Base-by-base conservation (phyloP, 1,139 yeast genomes). In the Pichia sp. region DNA sequence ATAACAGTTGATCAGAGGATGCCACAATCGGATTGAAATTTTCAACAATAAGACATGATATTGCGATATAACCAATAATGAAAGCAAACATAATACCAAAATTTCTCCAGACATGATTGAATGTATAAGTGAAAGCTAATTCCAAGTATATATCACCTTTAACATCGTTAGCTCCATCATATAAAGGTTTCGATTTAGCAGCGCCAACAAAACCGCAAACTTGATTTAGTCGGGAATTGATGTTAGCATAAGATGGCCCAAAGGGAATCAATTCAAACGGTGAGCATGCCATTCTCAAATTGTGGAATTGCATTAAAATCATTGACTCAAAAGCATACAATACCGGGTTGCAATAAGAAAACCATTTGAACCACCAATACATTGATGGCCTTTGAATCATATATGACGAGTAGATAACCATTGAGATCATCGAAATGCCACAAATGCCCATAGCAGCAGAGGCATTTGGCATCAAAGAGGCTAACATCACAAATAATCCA, bases 351-450 rank as follows among this genome's bases (percentile, higher is more conserved):
- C 79, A 69, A 61, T 80, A 82, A 2, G 81, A 75, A 40, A 80
- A 75, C 87, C 87, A 82, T 64, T 78, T 75, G 61, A 80, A 80
- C 85, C 85, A 81, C 54, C 82, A 82, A 56, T 77, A 83, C 85
- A 81, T 81, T 0, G 78, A 74, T 8, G 80, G 81, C 53, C 77
- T 67, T 63, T 80, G 85, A 61, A 82, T 75, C 78, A 79, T 74
- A 67, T 75, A 81, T 13, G 83, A 78, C n/a, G 82, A 74, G 62
- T 80, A 81, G 32, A 79, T 67, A 55, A 78, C 67, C 47, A 76
- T 60, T 1, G 77, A 73, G 66, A 80, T 66, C 65, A 80, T 68
- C 26, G 72, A 53, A 8, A 79, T 60, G 68, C 85, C 85, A 29
- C 79, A 73, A 52, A 80, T 57, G 1, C 82, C 76, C 61, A 76